Conservation (phyloP, 345 rosid genomes). For the Excoecaria agallocha region DNA sequence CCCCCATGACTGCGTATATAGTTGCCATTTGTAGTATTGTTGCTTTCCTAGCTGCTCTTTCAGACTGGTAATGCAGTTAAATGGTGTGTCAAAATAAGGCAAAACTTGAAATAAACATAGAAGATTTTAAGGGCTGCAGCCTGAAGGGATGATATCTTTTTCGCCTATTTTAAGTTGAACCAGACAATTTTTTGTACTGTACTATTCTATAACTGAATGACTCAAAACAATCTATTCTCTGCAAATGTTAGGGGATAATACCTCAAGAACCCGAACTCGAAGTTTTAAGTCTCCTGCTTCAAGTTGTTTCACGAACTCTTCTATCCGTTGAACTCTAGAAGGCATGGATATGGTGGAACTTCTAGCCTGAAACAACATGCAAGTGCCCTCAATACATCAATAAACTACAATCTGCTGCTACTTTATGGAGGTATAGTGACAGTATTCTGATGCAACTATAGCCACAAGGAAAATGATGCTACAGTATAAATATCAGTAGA, state of each 20-base stretch:
- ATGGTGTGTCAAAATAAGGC: neutral
- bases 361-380: slow-evolving; percentile 59
- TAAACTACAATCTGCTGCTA: neutral
- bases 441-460: neutral
- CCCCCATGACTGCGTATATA: slow-evolving; percentile 76
- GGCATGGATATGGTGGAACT: slow-evolving; percentile 85
- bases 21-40: slow-evolving; percentile 91
- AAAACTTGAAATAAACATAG: neutral
- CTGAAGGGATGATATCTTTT: neutral
- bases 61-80: slow-evolving; percentile 51
- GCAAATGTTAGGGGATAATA: slow-evolving; percentile 14
- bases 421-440: neutral
- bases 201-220: neutral
- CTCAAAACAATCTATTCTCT: neutral
- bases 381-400: slow-evolving; percentile 13
- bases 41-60: slow-evolving; percentile 88
- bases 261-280: slow-evolving; percentile 95
- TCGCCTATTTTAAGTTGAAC: slow-evolving; percentile 1
- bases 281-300: slow-evolving; percentile 92
- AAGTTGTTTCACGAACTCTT: slow-evolving; percentile 82
- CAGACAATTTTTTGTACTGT: neutral
- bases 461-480: neutral
- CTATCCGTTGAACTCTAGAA: slow-evolving; percentile 70
- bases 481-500: neutral
- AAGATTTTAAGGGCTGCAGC: neutral